phyloP scores from a whole-genome alignment of 108 stramenopile genomes.

The Fistulifera pelliculosa region DNA sequence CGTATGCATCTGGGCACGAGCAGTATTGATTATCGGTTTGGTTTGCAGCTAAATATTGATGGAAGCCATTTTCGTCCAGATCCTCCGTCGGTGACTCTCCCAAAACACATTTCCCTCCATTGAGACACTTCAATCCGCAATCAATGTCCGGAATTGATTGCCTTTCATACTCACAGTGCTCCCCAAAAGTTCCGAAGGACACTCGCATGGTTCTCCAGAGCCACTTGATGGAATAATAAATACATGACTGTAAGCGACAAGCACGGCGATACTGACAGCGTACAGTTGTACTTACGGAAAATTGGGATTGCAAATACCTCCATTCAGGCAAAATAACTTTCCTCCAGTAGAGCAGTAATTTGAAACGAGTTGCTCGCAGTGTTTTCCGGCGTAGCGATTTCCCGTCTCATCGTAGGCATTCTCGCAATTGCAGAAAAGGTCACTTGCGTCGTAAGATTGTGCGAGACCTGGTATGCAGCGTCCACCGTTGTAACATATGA shows the following conservation, averaged over 20 bases:
- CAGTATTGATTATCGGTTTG: conserved; percentile 20
- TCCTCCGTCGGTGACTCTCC: conserved; percentile 11
- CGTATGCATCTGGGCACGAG: conserved; percentile 19
- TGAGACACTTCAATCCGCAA: conserved; percentile 32
- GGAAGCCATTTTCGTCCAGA: conserved; percentile 8
- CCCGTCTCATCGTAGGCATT: conserved; percentile 15
- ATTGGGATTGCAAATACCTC: conserved; percentile 26
- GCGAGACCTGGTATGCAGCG: conserved; percentile 25
- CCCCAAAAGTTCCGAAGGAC: conserved; percentile 23
- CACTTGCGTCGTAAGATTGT: conserved; percentile 37
- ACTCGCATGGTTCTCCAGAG: conserved; percentile 25
- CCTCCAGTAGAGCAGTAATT: conserved; percentile 14
- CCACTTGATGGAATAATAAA: background rate
- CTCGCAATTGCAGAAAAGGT: conserved; percentile 40
- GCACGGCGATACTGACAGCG: no score
- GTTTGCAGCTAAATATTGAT: background rate
- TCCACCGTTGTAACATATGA: conserved; percentile 15
- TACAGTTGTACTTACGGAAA: conserved; percentile 30
- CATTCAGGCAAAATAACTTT: conserved; percentile 22
- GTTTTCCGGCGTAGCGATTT: conserved; percentile 36
- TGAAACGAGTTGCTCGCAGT: conserved; percentile 27
- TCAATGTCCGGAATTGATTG: conserved; percentile 31
- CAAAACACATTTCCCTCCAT: conserved; percentile 26
- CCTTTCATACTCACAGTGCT: conserved; percentile 37
- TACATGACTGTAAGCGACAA: no score